A percentile compares a stretch with the other conserved stretches of the same genome.
Conservation (phyloP, 2,329 filamentous ascomycete species). For the Pseudogymnoascus sp. region DNA sequence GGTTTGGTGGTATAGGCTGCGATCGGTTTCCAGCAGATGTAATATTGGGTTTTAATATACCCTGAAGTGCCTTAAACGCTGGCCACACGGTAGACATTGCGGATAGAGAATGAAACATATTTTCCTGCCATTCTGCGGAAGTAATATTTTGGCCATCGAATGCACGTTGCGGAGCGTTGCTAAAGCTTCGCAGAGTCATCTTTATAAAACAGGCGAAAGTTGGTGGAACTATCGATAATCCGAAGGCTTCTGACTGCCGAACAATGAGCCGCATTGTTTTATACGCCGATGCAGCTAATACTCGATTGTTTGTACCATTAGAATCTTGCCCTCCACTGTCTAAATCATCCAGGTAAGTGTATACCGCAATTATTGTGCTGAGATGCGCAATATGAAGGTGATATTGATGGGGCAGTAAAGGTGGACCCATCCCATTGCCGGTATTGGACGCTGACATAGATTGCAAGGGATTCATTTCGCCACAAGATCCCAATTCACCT, state of each 20-base stretch:
- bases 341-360: not conserved
- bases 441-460: not conserved
- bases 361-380: conserved; percentile 17
- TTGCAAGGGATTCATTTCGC: conserved; percentile 9
- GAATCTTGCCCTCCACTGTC: not conserved
- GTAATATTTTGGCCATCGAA: conserved; percentile 24
- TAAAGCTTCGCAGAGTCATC: conserved; percentile 26
- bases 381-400: conserved; percentile 26
- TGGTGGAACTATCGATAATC: conserved; percentile 31
- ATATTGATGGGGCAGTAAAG: conserved; percentile 26
- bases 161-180: conserved; percentile 22
- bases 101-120: conserved; percentile 22
- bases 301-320: not conserved
- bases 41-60: conserved; percentile 9
- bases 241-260: conserved; percentile 33
- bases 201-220: conserved; percentile 35
- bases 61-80: conserved; percentile 21
- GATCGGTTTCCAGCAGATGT: conserved; percentile 11
- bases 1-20: not conserved
- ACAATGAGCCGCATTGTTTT: conserved; percentile 26
- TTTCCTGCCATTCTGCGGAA: conserved; percentile 25
- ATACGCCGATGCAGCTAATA: not conserved
- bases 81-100: conserved; percentile 25
- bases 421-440: not conserved
- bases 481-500: conserved; percentile 23